A percentile compares a stretch with the other conserved stretches of the same genome.
Evolutionary conservation across 768 basidiomycete genomes (phyloP).

Genomic region (Macrolepiota dolichaula): DNA sequence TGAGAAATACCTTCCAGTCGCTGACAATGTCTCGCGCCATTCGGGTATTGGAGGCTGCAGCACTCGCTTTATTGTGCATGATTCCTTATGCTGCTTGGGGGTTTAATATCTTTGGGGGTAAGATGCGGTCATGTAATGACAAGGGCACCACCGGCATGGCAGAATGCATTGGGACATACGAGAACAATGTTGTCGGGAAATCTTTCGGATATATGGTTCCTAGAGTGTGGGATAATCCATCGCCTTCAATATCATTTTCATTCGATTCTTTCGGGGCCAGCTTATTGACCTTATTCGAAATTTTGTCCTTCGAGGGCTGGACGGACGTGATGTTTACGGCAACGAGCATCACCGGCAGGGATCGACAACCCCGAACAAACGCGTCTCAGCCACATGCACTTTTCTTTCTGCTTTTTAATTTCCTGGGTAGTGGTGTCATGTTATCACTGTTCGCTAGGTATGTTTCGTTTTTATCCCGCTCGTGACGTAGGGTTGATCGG

Average conservation of each 20-base stretch:
- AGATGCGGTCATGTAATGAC: constrained; percentile 86
- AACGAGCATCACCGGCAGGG: constrained; percentile 70
- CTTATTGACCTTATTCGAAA: constrained; percentile 91
- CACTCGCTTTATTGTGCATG: constrained; percentile 89
- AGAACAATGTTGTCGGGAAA: constrained; percentile 55
- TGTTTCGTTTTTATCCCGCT: constrained; percentile 16
- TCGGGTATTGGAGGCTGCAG: constrained; percentile 85
- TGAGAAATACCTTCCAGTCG: constrained; percentile 83
- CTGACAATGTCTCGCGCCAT: constrained; percentile 82
- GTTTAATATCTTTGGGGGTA: constrained; percentile 85
- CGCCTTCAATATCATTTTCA: constrained; percentile 80
- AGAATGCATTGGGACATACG: constrained; percentile 76
- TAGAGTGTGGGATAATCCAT: constrained; percentile 86
- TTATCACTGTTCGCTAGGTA: constrained; percentile 89
- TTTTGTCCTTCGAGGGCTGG: constrained; percentile 96
- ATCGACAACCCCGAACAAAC: constrained; percentile 69
- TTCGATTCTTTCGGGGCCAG: constrained; percentile 86
- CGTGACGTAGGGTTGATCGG: constrained; percentile 8
- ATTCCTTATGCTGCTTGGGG: constrained; percentile 96
- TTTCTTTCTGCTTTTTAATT: constrained; percentile 89
- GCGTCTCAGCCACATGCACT: constrained; percentile 80
- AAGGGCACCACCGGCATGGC: constrained; percentile 42
- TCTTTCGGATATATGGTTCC: constrained; percentile 74
- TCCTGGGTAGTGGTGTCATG: constrained; percentile 89
- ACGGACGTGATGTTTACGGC: constrained; percentile 84